Evolutionary conservation across 345 rosid species (phyloP), one percentile per base, ranked within the genome.

Genomic region (Salix koriyanagi): DNA sequence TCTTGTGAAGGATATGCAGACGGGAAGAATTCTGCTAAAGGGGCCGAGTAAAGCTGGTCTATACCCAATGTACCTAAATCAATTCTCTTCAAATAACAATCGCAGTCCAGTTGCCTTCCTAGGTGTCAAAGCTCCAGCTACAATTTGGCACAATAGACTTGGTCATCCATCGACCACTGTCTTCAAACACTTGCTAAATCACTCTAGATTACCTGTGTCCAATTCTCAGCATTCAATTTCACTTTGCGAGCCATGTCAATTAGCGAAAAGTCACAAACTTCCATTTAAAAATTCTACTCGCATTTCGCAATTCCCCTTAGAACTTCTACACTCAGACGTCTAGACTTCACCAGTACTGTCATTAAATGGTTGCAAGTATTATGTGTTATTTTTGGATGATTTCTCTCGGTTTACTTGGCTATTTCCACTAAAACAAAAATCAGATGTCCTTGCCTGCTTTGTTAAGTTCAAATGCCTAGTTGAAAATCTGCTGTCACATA

Each of bases 191-290:
- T 0, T 30, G 32, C 4, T 30, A 0, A 30, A 3, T 30, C 0
- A 30, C 32, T 30, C 0, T 30, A 30, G 32, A 0, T 46, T 46
- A 2, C 10, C 1, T 3, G 4, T 46, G 15, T 0, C 1, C 0
- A 13, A 13, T 14, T 3, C 2, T 0, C 1, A 4, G 10, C 15
- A 0, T 2, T 0, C 11, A 46, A 5, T 0, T 0, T 12, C 16
- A 1, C 4, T 46, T 0, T 13, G 18, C 2, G 18, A 46, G 1
- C 18, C 50, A 46, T 46, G 50, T 13, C 4, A 46, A 13, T 1
- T 14, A 0, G 50, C 50, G 15, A 13, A 46, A 46, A 46, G 18
- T 13, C 11, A 46, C 11, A 46, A 46, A 3, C 18, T 46, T 0
- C 32, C 18, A 0, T 46, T 46, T 14, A 1, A 0, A 14, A 3